Base-by-base conservation (phyloP, 2,329 filamentous ascomycete genomes). In the Gnomoniopsis sp. region DNA sequence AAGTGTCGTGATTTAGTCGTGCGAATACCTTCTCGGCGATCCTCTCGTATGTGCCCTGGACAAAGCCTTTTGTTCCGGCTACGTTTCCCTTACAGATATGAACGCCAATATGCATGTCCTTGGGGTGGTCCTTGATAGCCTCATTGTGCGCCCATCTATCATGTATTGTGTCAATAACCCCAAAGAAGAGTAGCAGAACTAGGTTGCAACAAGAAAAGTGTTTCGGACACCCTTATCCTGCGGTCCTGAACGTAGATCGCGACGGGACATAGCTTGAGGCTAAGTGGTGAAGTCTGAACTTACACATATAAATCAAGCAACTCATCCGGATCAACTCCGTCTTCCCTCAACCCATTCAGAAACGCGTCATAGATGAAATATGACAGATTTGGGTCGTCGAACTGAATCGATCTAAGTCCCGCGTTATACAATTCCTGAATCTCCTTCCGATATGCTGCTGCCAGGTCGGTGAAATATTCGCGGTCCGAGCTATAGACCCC, bases 51-150 rank as follows among this genome's bases (percentile, higher is more conserved):
- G 77, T 77, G 38, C 22, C 79, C 77, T 72, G 80, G 80, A 66
- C 79, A 74, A 54, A 75, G 76, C 43, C 75, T 77, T 52, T 76
- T 75, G 49, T 78, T 71, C 68, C 80, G 79, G 67, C 38, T 1
- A 21, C 51, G 17, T 38, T 49, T 46, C 34, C 71, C 12, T 70
- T 74, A 74, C 85, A 88, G 47, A 88, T 71, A 68, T 88, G 85
- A 34, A 88, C 80, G n/a, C 85, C 85, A 17, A 85, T 71, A 63
- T 86, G 84, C 74, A 88, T 76, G 63, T 85, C 84, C 3, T 70
- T 67, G 12, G 57, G 57, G n/a, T 26, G 51, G 8, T 33, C 57
- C 6, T 23, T 46, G 63, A 86, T 76, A 65, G 81, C 80, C 66
- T 80, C 79, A 67, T 87, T 87, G 74, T 87, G 86, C 64, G 26